These are phyloP conservation scores for Lachancea thermotolerans DNA, from an alignment of 805 yeast genomes.

Conservation along the genomic window DNA sequence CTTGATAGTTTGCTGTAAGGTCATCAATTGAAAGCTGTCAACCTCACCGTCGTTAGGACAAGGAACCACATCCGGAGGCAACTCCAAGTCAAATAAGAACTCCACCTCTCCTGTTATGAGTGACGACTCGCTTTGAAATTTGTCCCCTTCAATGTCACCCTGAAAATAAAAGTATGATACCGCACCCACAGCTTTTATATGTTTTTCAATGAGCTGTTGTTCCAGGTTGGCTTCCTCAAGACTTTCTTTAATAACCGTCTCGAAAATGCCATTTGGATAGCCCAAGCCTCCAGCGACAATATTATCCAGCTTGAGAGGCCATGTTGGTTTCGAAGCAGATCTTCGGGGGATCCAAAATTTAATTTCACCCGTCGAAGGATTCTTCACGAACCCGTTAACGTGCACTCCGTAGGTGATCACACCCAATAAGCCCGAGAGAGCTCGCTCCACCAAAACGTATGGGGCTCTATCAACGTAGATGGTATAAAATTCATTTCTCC, in stretches of 20 bases:
- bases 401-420: constrained; percentile 89
- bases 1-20: constrained; percentile 46
- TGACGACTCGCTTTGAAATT: constrained; percentile 39
- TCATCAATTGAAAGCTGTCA: constrained; percentile 60
- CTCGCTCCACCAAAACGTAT: constrained; percentile 70
- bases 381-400: constrained; percentile 67
- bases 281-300: constrained; percentile 96
- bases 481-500: constrained; percentile 83
- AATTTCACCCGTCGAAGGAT: constrained; percentile 36
- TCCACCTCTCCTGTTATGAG: constrained; percentile 88
- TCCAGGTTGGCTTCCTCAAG: constrained; percentile 84
- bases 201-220: constrained; percentile 40
- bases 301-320: constrained; percentile 86
- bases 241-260: constrained; percentile 80
- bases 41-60: constrained; percentile 70
- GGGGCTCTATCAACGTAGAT: constrained; percentile 53
- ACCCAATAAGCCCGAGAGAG: constrained; percentile 75
- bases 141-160: constrained; percentile 15
- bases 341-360: constrained; percentile 83
- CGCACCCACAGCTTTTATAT: constrained; percentile 51
- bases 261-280: constrained; percentile 63
- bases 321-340: constrained; percentile 71
- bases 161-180: constrained; percentile 55
- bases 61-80: constrained; percentile 45
- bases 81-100: constrained; percentile 64